phyloP scores from a whole-genome alignment of 2,329 filamentous ascomycete genomes.

The Xylaria sp. region DNA sequence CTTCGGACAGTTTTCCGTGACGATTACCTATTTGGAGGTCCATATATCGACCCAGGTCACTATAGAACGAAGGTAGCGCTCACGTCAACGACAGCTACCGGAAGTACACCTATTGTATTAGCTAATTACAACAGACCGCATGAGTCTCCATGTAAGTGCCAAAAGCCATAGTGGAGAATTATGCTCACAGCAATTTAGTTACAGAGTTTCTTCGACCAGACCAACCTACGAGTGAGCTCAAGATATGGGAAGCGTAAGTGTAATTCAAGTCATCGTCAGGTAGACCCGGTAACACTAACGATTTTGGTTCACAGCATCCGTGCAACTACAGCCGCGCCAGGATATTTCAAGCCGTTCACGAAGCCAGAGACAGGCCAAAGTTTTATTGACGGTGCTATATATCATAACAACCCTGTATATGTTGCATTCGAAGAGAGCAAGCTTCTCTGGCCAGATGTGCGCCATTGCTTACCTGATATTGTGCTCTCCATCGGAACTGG shows the following conservation, averaged over 20 bases:
- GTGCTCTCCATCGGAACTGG: neutral
- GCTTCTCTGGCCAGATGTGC: slow-evolving; percentile 1
- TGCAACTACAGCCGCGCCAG: neutral
- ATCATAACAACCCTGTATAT: neutral
- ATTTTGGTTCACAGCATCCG: neutral
- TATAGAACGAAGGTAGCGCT: neutral
- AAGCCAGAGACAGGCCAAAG: neutral
- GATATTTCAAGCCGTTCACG: neutral
- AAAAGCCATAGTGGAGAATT: neutral
- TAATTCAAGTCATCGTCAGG: neutral
- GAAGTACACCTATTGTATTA: neutral
- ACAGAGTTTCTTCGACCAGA: neutral
- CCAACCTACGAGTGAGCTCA: neutral
- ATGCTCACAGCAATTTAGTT: neutral
- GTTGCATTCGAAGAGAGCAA: neutral
- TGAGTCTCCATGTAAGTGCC: neutral
- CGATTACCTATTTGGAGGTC: slow-evolving; percentile 1
- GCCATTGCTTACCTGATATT: neutral
- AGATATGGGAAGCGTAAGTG: neutral
- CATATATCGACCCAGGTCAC: neutral
- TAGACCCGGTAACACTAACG: neutral
- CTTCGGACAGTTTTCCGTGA: neutral
- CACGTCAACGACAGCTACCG: neutral
- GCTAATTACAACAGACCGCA: neutral
- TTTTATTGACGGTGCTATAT: neutral